Base-by-base conservation (phyloP, 345 rosid genomes). In the Brassica cretica region DNA sequence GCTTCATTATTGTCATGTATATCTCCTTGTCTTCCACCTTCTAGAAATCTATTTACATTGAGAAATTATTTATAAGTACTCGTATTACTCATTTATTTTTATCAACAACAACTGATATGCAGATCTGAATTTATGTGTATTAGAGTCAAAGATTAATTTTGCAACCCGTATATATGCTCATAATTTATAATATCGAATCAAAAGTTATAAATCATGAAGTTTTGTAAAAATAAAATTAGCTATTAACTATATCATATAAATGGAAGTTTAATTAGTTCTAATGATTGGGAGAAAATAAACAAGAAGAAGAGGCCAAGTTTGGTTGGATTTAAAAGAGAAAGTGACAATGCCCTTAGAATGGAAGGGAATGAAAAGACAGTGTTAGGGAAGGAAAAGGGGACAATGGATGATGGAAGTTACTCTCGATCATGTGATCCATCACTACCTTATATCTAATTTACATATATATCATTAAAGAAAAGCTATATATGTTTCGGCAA, bases 331-430 rank as follows among this genome's bases (percentile, higher is more conserved):
- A 79, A 79, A 79, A 79, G 82, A 79, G 82, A 68, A 73, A 79
- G 74, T 53, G 82, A 73, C 78, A 79, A 73, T 79, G 78, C 65
- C 74, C 75, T 79, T 68, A 73, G 82, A 79, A 79, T 73, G 78
- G 74, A 79, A 79, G 78, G 66, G 74, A 73, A 79, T 79, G 78
- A 79, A 73, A 79, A 79, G 82, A 79, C 78, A 68, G 78, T 79
- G 78, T 79, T 79, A 79, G 70, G 64, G 73, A 72, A 72, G 69
- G 69, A 66, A 78, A 60, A 72, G 81, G 78, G n/a, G 82, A 79
- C 82, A 79, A 73, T 73, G 24, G 77, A 72, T 78, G 77, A 78
- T 78, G 81, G 81, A 78, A 44, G 64, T 72, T 78, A 35, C 81
- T 72, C 77, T 79, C 75, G 63, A 79, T 73, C 82, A 73, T 79